A percentile compares a stretch with the other conserved stretches of the same genome.
These are phyloP conservation scores for Apiospora sp. DNA, from an alignment of 2,329 filamentous ascomycete species.

Conservation along the genomic window DNA sequence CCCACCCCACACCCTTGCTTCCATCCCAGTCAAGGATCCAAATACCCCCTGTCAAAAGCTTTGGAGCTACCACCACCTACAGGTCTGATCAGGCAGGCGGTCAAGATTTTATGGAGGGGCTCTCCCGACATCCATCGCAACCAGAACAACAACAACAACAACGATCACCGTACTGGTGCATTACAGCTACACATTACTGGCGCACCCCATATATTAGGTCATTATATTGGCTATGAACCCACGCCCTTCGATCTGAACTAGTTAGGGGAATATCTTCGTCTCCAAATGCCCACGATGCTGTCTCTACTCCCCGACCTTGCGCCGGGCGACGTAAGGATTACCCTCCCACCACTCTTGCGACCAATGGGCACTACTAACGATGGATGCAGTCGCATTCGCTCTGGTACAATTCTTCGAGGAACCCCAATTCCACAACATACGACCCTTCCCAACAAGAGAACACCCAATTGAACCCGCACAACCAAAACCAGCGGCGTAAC, in stretches of 20 bases:
- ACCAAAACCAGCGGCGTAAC: constrained; percentile 37
- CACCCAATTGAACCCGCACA: constrained; percentile 38
- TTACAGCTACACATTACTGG: constrained; percentile 27
- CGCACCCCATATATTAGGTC: background rate
- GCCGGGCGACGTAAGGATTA: constrained; percentile 68
- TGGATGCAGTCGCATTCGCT: constrained; percentile 71
- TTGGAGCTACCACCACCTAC: constrained; percentile 5
- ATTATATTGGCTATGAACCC: background rate
- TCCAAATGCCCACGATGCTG: constrained; percentile 55
- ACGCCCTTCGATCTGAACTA: background rate
- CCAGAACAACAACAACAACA: constrained; percentile 7
- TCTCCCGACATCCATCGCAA: background rate
- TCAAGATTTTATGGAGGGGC: constrained; percentile 4
- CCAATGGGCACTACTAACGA: constrained; percentile 33
- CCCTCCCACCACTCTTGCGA: constrained; percentile 14
- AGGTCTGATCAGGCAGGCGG: constrained; percentile 1
- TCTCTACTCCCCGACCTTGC: constrained; percentile 71
- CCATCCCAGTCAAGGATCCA: background rate
- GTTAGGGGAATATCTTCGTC: background rate
- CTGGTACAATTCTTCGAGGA: constrained; percentile 74
- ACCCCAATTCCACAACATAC: constrained; percentile 46
- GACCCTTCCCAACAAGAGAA: constrained; percentile 38
- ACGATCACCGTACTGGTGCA: constrained; percentile 8
- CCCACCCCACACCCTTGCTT: background rate
- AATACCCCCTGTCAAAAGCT: background rate